Evolutionary conservation across 2,329 filamentous ascomycete species (phyloP).

Genomic region (Cercospora berteroae): DNA sequence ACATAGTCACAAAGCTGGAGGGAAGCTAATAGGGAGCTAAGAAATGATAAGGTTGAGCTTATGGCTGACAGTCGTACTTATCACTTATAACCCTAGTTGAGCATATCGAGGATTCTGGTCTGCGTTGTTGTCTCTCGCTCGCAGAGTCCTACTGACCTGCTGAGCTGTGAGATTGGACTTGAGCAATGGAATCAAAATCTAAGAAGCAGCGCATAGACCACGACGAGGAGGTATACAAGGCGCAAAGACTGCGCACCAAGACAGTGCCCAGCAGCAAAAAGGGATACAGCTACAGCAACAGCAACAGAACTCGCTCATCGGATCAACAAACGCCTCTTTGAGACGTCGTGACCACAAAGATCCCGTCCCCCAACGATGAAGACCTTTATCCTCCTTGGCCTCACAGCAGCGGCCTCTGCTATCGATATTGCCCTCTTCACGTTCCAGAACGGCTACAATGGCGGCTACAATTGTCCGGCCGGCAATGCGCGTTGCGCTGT

Average conservation of each 20-base stretch:
- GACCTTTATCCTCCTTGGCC: neutral
- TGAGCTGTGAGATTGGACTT: neutral
- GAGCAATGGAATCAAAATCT: neutral
- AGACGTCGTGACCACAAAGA: neutral
- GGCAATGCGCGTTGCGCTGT: neutral
- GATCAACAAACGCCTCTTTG: neutral
- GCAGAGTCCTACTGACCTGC: neutral
- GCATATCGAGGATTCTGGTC: neutral
- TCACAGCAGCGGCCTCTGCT: neutral
- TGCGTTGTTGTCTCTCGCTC: neutral
- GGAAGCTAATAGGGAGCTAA: neutral
- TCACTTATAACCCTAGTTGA: neutral
- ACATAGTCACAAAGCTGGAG: neutral
- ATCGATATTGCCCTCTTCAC: neutral
- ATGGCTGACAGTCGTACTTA: neutral
- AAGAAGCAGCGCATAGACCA: neutral
- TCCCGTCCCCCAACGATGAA: neutral
- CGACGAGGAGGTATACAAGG: neutral
- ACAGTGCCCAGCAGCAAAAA: neutral
- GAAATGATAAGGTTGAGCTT: neutral
- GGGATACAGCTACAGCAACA: neutral
- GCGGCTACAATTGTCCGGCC: neutral
- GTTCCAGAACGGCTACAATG: neutral
- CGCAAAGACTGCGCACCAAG: neutral
- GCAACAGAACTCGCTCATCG: neutral